Conservation (phyloP, 768 basidiomycete genomes). For the Ephemerocybe angulata region DNA sequence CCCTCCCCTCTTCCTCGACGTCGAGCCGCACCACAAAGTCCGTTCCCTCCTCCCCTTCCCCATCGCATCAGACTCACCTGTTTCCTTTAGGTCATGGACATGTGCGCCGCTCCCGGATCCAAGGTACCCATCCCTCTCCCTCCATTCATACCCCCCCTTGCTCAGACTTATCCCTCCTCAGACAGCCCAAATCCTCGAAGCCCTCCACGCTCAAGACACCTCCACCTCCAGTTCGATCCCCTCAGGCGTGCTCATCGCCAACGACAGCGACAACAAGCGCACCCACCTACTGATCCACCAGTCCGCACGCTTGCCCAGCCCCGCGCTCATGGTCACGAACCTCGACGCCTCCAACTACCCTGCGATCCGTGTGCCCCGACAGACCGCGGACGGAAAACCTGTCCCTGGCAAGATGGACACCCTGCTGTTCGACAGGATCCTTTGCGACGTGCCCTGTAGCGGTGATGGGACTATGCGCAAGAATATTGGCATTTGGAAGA, state of each 20-base stretch:
- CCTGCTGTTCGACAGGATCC: slow-evolving; percentile 85
- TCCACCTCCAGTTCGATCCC: slow-evolving; percentile 64
- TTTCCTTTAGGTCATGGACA: slow-evolving; percentile 72
- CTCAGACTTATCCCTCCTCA: slow-evolving; percentile 26
- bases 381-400: too few relatives aligned
- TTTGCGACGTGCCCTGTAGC: slow-evolving; percentile 97
- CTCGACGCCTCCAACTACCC: slow-evolving; percentile 90
- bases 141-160: background rate
- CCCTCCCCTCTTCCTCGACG: slow-evolving; percentile 92
- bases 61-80: background rate
- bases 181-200: slow-evolving; percentile 96
- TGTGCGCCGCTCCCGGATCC: slow-evolving; percentile 98
- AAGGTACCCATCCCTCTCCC: slow-evolving; percentile 54
- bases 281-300: slow-evolving; percentile 97
- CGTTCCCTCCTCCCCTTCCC: slow-evolving; percentile 15
- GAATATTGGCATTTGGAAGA: slow-evolving; percentile 92
- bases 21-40: slow-evolving; percentile 87
- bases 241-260: slow-evolving; percentile 86
- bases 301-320: slow-evolving; percentile 88
- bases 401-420: slow-evolving; percentile 37
- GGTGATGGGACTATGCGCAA: slow-evolving; percentile 96
- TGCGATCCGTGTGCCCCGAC: slow-evolving; percentile 55
- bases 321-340: slow-evolving; percentile 93
- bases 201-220: slow-evolving; percentile 78
- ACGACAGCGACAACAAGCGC: slow-evolving; percentile 92